Percentiles rank a stretch among this genome's conserved stretches.
phyloP scores from a whole-genome alignment of 108 stramenopile species.

The Stephanodiscus triporus region DNA sequence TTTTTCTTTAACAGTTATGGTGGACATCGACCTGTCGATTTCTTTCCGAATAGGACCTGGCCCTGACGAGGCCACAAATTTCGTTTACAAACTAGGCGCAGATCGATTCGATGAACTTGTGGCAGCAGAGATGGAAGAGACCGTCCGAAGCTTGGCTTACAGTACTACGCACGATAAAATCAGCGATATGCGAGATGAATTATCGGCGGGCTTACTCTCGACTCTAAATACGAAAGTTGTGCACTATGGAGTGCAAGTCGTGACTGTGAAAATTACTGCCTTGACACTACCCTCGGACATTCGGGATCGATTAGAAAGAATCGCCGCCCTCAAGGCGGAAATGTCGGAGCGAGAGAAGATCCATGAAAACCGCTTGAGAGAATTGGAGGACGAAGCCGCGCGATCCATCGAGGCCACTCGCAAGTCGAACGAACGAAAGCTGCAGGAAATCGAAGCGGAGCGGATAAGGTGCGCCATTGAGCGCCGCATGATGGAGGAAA shows the following conservation, averaged over 20 bases:
- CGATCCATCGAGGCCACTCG: slow-evolving; percentile 52
- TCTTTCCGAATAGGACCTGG: slow-evolving; percentile 45
- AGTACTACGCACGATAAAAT: slow-evolving; percentile 56
- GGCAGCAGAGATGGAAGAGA: slow-evolving; percentile 53
- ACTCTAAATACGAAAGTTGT: slow-evolving; percentile 39
- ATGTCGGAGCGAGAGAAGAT: slow-evolving; percentile 59
- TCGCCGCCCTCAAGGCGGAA: slow-evolving; percentile 55
- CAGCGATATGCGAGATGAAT: slow-evolving; percentile 54
- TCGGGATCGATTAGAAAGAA: slow-evolving; percentile 55
- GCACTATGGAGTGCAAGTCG: slow-evolving; percentile 53
- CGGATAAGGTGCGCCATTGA: slow-evolving; percentile 59
- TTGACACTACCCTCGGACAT: slow-evolving; percentile 53
- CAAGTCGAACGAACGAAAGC: slow-evolving; percentile 49
- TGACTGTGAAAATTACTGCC: slow-evolving; percentile 61
- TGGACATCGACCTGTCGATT: slow-evolving; percentile 37
- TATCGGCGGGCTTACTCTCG: slow-evolving; percentile 51
- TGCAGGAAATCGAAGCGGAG: slow-evolving; percentile 58
- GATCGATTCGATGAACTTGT: slow-evolving; percentile 56
- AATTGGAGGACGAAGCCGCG: slow-evolving; percentile 50
- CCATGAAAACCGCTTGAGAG: slow-evolving; percentile 55
- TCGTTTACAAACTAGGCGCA: slow-evolving; percentile 62
- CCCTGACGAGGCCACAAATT: slow-evolving; percentile 35
- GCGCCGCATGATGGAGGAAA: slow-evolving; percentile 57
- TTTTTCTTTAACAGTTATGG: slow-evolving; percentile 26
- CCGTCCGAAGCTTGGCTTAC: slow-evolving; percentile 58